These are phyloP conservation scores for Hyphodiscus hymeniophilus DNA, from an alignment of 495 filamentous ascomycete species.

Conservation along the genomic window DNA sequence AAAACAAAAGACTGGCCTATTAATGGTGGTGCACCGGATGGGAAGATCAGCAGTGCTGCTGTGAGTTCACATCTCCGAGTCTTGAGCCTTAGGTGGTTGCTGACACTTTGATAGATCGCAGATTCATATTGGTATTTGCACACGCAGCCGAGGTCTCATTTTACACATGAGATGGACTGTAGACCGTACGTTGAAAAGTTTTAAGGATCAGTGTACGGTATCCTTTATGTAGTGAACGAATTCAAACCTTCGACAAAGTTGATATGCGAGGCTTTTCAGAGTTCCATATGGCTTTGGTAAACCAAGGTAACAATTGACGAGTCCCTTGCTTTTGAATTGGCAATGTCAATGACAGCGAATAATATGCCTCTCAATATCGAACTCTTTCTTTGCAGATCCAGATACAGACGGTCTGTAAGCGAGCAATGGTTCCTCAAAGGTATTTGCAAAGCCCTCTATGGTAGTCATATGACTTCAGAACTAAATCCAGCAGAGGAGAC, in stretches of 20 bases:
- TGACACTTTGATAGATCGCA: conserved; percentile 56
- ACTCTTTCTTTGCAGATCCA: conserved; percentile 46
- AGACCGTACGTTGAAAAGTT: conserved; percentile 28
- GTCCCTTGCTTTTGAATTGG: too few species aligned
- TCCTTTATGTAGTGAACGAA: too few species aligned
- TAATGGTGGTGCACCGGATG: conserved; percentile 52
- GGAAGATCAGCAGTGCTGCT: conserved; percentile 71
- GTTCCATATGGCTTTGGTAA: too few species aligned
- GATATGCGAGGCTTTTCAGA: too few species aligned
- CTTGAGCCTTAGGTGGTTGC: neutral
- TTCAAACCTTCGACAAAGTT: too few species aligned
- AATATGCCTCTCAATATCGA: conserved; percentile 67
- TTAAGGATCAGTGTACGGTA: conserved; percentile 2
- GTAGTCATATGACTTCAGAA: conserved; percentile 73
- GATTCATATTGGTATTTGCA: conserved; percentile 86
- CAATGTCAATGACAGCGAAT: neutral
- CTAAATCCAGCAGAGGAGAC: conserved; percentile 42
- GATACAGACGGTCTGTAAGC: conserved; percentile 63
- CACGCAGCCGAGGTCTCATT: conserved; percentile 70
- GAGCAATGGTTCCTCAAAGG: conserved; percentile 29
- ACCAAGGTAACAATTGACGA: too few species aligned
- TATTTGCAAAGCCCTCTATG: conserved; percentile 49
- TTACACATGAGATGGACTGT: conserved; percentile 83
- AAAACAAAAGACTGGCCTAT: conserved; percentile 52
- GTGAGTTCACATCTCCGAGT: conserved; percentile 54